Base-by-base conservation (phyloP, 495 filamentous ascomycete genomes). In the Neurospora intermedia region DNA sequence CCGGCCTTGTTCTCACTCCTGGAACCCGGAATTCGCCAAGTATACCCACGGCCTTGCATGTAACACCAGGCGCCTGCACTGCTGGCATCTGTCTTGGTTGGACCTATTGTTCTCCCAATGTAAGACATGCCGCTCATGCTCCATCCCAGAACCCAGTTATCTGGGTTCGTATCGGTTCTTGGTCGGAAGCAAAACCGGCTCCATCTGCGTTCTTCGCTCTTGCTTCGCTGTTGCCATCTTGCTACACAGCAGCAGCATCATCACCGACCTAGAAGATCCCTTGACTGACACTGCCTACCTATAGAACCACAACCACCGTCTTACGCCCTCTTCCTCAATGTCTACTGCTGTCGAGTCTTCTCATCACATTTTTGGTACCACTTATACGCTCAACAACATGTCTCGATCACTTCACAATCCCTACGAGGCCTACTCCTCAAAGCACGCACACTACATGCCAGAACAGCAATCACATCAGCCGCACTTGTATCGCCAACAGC, bases 321-420 rank as follows among this genome's bases (percentile, higher is more conserved):
- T 59, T 74, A 54, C 74, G 54, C 43, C 74, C 54, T 48, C 23
- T 73, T 72, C 73, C 77, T 77, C 69, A 77, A 82, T 82, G 80
- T 81, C 80, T 80, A 79, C 80, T 77, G 81, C 79, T 69, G 82
- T 79, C 77, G 82, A 80, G 72, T 74, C 80, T 74, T 75, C 79
- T 78, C 80, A 78, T 74, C 79, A 81, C 78, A 76, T 76, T 66
- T 79, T 84, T 78, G 79, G 80, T 76, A 78, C 81, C 79, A 77
- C 81, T 82, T 80, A 79, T 79, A 80, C 83, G 79, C 76, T 83
- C 75, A 83, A 84, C 77, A 79, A 81, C 76, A 86, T 86, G 84
- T 81, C 84, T 74, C 83, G 82, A 79, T 82, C 80, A 75, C 77
- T 80, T 74, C 79, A 84, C 72, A 75, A 75, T 74, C 83, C 82